Base-by-base conservation (phyloP, 169 alveolate genomes). In the Eimeria tenella region DNA sequence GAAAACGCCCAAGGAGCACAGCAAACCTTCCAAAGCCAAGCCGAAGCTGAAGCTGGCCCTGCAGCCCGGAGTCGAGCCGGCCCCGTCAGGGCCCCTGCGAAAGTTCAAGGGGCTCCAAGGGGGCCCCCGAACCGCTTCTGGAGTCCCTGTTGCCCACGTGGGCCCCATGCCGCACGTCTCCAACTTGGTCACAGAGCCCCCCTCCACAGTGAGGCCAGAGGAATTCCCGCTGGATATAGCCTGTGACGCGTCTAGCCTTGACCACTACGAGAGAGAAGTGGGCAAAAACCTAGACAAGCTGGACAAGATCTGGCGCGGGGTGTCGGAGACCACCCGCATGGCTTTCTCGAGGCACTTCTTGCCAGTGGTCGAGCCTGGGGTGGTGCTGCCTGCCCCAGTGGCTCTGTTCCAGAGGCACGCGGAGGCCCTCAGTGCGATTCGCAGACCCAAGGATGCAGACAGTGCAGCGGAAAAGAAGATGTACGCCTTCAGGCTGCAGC, bases 351-450 rank as follows among this genome's bases (percentile, higher is more conserved):
- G 0, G 84, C 84, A 74, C 23, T 49, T 25, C 21, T 31, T 74
- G 60, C 84, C 84, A 13, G 31, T n/a, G 13, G 62, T 74, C 10
- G 60, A 49, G 13, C 58, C 21, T 3, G 60, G 52, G 31, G 15
- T 13, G 13, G 4, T 31, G 4, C 13, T 49, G 15, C 84, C 84
- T 49, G 84, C 84, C 0, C 84, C 84, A 3, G 19, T 74, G 52
- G 84, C 84, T 42, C 4, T 74, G 15, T 74, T 74, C 56, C 62
- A 74, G n/a, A 52, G 84, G 25, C 84, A 74, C 31, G 55, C 84
- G 31, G 84, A 74, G 84, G 84, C 84, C 8, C 60, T 74, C 21
- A 19, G 84, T 0, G 25, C 25, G 0, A 13, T 74, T 11, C 9
- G 15, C 4, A 4, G 55, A 4, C 62, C 62, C 9, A 21, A 13